Percentiles rank a stretch among this genome's conserved stretches.
phyloP scores from a whole-genome alignment of 768 basidiomycete genomes.

The Boletus edulis region DNA sequence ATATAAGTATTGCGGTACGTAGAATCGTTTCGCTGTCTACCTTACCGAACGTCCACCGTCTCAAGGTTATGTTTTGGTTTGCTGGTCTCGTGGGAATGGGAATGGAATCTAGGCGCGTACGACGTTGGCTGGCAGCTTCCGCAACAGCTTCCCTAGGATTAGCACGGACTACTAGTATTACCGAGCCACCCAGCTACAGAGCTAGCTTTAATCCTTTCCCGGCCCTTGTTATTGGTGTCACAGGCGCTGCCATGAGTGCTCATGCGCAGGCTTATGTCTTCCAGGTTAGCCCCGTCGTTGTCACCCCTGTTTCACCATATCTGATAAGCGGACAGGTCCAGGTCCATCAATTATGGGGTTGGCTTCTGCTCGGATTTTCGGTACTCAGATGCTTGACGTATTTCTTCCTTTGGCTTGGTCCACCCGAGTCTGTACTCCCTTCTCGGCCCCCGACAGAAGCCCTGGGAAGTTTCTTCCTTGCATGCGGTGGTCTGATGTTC shows the following conservation, averaged over 20 bases:
- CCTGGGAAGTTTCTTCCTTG: conserved; percentile 80
- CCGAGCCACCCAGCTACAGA: conserved; percentile 70
- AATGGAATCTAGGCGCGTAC: conserved; percentile 74
- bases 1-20: conserved; percentile 86
- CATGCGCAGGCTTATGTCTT: conserved; percentile 92
- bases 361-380: conserved; percentile 74
- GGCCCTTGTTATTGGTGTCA: conserved; percentile 89
- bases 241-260: conserved; percentile 90
- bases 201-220: conserved; percentile 91
- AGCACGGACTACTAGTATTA: conserved; percentile 33
- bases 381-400: conserved; percentile 86
- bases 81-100: conserved; percentile 88
- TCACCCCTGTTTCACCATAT: background rate
- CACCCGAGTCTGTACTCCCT: conserved; percentile 81
- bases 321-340: conserved; percentile 54
- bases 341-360: conserved; percentile 91
- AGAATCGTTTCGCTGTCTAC: background rate
- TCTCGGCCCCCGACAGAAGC: conserved; percentile 94
- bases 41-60: background rate
- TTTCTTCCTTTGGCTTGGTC: conserved; percentile 89
- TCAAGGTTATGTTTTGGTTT: conserved; percentile 89
- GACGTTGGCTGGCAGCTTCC: conserved; percentile 70
- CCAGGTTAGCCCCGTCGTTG: conserved; percentile 44
- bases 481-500: conserved; percentile 87
- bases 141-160: conserved; percentile 38